Conservation (phyloP, 495 filamentous ascomycete genomes). For the Aspergillus funiculosus region DNA sequence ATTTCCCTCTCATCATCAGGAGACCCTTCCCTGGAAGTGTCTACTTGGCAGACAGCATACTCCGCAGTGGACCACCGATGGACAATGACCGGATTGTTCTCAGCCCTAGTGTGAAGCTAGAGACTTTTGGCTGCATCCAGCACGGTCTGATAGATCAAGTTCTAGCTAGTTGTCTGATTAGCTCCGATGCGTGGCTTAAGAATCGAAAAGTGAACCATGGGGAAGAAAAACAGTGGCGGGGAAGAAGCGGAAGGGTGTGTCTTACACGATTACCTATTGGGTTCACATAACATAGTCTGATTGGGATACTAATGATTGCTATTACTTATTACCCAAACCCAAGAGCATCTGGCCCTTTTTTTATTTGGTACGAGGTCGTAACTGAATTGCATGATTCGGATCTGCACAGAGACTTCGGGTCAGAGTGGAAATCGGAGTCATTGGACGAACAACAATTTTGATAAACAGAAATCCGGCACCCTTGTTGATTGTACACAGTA, state of each 20-base stretch:
- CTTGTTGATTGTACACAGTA: too few species aligned
- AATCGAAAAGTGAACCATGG: constrained; percentile 1
- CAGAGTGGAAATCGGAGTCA: too few species aligned
- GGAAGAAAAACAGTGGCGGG: constrained; percentile 2
- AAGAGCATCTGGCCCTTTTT: too few species aligned
- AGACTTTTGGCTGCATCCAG: constrained; percentile 9
- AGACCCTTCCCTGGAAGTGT: constrained; percentile 10
- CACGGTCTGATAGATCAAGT: constrained; percentile 16
- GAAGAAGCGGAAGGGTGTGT: not conserved
- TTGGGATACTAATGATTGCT: too few species aligned
- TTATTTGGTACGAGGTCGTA: too few species aligned
- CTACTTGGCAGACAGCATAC: constrained; percentile 9
- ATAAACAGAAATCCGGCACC: too few species aligned
- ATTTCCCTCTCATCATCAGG: not conserved
- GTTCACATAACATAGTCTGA: constrained; percentile 1
- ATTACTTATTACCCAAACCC: too few species aligned
- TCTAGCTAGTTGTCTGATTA: constrained; percentile 14
- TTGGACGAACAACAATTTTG: too few species aligned
- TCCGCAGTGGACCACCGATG: constrained; percentile 1
- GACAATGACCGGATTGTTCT: constrained; percentile 2
- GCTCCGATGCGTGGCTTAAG: constrained; percentile 7
- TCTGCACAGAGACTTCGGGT: too few species aligned
- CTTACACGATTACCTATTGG: too few species aligned
- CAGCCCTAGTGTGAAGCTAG: constrained; percentile 14
- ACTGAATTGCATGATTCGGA: too few species aligned